phyloP scores from a whole-genome alignment of 169 alveolate genomes.

The Cryptosporidium baileyi region DNA sequence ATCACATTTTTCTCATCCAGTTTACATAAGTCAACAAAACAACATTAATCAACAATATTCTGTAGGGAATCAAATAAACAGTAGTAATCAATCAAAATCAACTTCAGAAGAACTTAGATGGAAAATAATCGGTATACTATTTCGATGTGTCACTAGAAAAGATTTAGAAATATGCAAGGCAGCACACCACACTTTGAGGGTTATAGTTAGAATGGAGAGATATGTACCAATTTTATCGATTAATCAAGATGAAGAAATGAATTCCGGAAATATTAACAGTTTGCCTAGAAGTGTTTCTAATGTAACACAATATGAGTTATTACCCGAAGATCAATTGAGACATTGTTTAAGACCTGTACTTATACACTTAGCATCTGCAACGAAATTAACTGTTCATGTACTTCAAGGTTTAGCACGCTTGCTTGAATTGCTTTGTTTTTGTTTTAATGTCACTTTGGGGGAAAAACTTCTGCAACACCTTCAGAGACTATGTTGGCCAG shows the following conservation, averaged over 20 bases:
- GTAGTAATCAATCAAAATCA: neutral
- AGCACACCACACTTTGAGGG: slow-evolving; percentile 59
- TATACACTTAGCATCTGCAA: slow-evolving; percentile 62
- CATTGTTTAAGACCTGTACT: slow-evolving; percentile 66
- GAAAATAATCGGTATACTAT: slow-evolving; percentile 53
- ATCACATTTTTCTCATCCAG: slow-evolving; percentile 21
- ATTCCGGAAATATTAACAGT: neutral
- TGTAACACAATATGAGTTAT: slow-evolving; percentile 35
- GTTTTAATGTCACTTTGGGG: slow-evolving; percentile 65
- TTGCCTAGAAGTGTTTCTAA: neutral
- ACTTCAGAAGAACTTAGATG: slow-evolving; percentile 52
- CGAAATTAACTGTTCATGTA: slow-evolving; percentile 51
- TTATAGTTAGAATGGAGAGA: slow-evolving; percentile 51
- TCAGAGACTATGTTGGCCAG: slow-evolving; percentile 66
- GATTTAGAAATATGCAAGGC: slow-evolving; percentile 64
- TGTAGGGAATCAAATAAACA: neutral
- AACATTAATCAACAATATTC: slow-evolving; percentile 16
- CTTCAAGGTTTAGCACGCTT: slow-evolving; percentile 66
- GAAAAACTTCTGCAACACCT: slow-evolving; percentile 62
- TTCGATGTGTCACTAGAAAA: slow-evolving; percentile 67
- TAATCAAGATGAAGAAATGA: neutral
- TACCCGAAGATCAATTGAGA: slow-evolving; percentile 66
- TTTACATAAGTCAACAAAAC: slow-evolving; percentile 12
- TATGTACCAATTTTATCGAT: neutral
- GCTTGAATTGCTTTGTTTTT: slow-evolving; percentile 42